A percentile compares a stretch with the other conserved stretches of the same genome.
Evolutionary conservation across 2,329 filamentous ascomycete genomes (phyloP).

Genomic region (Botrytis fragariae): DNA sequence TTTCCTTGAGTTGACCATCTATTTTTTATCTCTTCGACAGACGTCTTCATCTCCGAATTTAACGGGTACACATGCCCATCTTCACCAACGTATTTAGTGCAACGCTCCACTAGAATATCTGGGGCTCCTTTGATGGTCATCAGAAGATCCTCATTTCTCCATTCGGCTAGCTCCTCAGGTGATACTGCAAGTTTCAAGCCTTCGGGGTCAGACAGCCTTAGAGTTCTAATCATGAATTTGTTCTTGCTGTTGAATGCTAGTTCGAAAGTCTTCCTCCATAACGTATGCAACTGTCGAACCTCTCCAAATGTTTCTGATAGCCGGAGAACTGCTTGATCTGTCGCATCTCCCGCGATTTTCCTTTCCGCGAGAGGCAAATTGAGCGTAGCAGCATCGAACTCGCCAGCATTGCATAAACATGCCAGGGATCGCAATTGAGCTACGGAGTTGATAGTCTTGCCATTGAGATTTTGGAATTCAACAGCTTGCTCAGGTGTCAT

Average conservation of each 20-base stretch:
- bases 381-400: constrained; percentile 65
- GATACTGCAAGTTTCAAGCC: constrained; percentile 23
- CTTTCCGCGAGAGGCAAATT: constrained; percentile 57
- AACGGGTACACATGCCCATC: constrained; percentile 54
- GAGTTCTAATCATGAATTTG: constrained; percentile 71
- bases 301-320: constrained; percentile 64
- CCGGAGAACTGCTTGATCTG: constrained; percentile 69
- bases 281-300: constrained; percentile 55
- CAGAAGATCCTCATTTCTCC: constrained; percentile 36
- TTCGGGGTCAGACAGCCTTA: constrained; percentile 46
- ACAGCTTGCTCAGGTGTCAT: constrained; percentile 47
- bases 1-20: constrained; percentile 65
- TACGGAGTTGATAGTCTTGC: constrained; percentile 43
- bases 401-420: constrained; percentile 70
- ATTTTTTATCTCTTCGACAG: constrained; percentile 60
- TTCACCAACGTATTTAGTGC: constrained; percentile 54
- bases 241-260: constrained; percentile 78
- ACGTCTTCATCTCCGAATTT: constrained; percentile 43
- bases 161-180: constrained; percentile 19
- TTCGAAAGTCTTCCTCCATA: constrained; percentile 64
- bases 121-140: constrained; percentile 75
- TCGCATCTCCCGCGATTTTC: constrained; percentile 70
- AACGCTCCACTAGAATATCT: constrained; percentile 66
- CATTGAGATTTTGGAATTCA: constrained; percentile 39
- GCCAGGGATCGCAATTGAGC: constrained; percentile 59